Evolutionary conservation across 1,284 basidiomycete genomes (phyloP).

Genomic region (Rhodotorula mucilaginosa): DNA sequence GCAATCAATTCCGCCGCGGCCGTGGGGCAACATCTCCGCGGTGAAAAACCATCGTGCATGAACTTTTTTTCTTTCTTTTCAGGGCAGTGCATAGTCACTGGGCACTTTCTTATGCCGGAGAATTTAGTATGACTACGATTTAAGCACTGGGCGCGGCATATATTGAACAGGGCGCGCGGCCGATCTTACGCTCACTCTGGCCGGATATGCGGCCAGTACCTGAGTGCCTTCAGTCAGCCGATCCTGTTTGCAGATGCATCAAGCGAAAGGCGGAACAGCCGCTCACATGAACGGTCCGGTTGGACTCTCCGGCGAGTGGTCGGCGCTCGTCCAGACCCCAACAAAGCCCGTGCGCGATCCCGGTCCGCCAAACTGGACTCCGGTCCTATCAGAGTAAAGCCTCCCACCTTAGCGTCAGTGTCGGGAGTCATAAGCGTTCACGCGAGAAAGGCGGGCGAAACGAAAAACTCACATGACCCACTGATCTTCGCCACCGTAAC

Average conservation of each 20-base stretch:
- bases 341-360: conserved; percentile 14
- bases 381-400: not conserved
- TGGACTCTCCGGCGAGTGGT: conserved; percentile 24
- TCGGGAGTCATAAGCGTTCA: not conserved
- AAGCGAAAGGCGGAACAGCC: no score
- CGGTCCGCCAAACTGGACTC: conserved; percentile 25
- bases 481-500: conserved; percentile 30
- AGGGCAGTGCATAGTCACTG: no score
- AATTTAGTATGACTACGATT: no score
- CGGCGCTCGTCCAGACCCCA: conserved; percentile 27
- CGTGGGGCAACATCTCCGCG: not conserved
- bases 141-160: no score
- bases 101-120: not conserved
- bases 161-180: no score
- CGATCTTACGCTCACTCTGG: not conserved
- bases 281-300: conserved; percentile 34
- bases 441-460: not conserved
- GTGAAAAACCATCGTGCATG: not conserved
- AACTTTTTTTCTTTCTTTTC: not conserved
- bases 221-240: not conserved
- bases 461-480: conserved; percentile 19
- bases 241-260: not conserved
- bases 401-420: not conserved
- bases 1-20: not conserved
- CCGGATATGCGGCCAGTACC: conserved; percentile 25